Evolutionary conservation across 805 yeast species (phyloP).

Genomic region (Nakazawaea ishiwadae): DNA sequence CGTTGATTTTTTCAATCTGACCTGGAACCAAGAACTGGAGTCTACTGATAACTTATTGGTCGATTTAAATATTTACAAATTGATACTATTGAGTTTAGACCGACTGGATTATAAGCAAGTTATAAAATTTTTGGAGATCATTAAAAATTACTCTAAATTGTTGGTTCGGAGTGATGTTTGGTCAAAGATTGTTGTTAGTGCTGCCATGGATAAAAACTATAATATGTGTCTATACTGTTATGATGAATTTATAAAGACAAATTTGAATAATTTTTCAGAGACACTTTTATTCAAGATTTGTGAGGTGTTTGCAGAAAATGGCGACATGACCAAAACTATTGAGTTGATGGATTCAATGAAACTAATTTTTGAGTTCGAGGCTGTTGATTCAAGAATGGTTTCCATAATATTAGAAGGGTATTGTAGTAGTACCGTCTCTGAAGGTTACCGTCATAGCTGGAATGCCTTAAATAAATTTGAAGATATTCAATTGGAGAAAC

Average conservation of each 20-base stretch:
- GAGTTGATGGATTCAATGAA: not conserved
- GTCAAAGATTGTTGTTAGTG: not conserved
- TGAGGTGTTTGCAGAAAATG: constrained; percentile 1
- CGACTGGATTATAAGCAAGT: constrained; percentile 9
- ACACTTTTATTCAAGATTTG: not conserved
- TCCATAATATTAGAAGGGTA: constrained; percentile 3
- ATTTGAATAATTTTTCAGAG: not conserved
- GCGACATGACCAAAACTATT: not conserved
- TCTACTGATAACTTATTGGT: too few species aligned
- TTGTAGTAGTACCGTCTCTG: not conserved
- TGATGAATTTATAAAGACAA: not conserved
- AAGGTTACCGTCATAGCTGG: constrained; percentile 1
- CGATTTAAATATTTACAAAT: not conserved
- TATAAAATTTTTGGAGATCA: constrained; percentile 1
- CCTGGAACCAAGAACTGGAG: not conserved
- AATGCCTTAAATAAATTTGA: not conserved
- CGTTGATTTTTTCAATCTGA: constrained; percentile 1
- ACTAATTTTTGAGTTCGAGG: not conserved
- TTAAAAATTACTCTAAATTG: not conserved
- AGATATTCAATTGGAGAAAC: not conserved
- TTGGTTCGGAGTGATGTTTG: not conserved
- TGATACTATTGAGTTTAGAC: not conserved
- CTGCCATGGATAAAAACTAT: not conserved
- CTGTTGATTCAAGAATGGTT: not conserved
- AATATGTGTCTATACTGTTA: constrained; percentile 1